Evolutionary conservation across 2,329 filamentous ascomycete genomes (phyloP).

Genomic region (Corinectria fuckeliana): DNA sequence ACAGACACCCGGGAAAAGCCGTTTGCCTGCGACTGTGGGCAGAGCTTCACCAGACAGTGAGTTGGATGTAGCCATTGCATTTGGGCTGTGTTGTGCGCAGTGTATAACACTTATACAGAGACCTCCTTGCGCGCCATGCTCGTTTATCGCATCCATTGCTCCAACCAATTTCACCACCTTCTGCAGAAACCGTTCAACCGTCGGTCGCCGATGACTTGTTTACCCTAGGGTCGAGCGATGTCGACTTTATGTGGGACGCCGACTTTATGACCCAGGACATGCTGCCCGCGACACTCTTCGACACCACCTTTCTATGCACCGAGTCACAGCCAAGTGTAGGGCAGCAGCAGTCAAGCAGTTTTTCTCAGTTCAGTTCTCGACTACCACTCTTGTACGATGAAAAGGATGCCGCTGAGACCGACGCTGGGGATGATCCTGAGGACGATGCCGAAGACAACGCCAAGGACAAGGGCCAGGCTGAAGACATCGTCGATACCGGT

Average conservation of each 20-base stretch:
- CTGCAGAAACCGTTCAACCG: background rate
- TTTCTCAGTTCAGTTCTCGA: background rate
- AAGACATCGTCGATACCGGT: background rate
- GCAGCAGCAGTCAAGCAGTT: background rate
- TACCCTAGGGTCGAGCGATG: background rate
- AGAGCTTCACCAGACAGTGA: background rate
- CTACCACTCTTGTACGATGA: background rate
- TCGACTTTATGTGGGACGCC: background rate
- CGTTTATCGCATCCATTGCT: background rate
- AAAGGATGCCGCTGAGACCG: background rate
- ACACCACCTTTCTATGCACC: background rate
- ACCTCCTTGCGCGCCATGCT: background rate
- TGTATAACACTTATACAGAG: background rate
- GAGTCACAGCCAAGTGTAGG: background rate
- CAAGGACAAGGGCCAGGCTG: background rate
- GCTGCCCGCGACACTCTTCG: background rate
- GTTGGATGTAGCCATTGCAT: background rate
- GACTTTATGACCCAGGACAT: background rate
- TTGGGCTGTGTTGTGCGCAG: background rate
- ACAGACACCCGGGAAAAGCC: background rate
- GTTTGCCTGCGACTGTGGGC: background rate
- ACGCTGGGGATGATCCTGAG: too few species aligned
- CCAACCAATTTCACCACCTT: background rate
- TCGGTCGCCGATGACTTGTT: too few species aligned
- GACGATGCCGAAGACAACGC: background rate